Percentiles rank a stretch among this genome's conserved stretches.
These are phyloP conservation scores for Diaporthe citriasiana DNA, from an alignment of 2,329 filamentous ascomycete species.

Conservation along the genomic window DNA sequence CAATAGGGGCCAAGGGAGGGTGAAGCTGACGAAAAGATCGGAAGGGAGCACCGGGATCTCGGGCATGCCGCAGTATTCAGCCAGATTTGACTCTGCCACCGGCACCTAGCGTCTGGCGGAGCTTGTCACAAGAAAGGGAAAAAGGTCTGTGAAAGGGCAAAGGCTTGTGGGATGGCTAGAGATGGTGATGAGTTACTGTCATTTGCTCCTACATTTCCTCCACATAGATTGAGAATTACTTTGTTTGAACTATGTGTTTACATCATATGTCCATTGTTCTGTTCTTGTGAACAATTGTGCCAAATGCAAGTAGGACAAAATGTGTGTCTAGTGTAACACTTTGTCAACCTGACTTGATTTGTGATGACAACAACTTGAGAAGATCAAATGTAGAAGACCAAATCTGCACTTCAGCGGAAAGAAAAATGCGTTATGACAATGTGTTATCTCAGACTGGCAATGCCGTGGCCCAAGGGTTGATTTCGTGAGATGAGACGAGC, in stretches of 20 bases:
- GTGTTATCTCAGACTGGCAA: not conserved
- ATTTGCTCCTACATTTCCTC: not conserved
- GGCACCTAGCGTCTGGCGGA: not conserved
- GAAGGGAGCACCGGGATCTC: not conserved
- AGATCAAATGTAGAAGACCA: not conserved
- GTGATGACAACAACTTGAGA: too few species aligned
- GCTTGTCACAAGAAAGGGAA: fast-evolving
- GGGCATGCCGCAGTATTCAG: not conserved
- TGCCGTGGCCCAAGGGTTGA: not conserved
- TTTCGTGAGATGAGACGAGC: not conserved
- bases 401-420: not conserved
- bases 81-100: too few species aligned
- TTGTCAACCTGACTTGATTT: too few species aligned
- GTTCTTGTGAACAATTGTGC: not conserved
- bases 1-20: too few species aligned
- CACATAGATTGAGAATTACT: not conserved
- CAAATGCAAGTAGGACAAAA: fast-evolving
- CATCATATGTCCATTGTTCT: not conserved
- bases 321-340: too few species aligned
- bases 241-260: too few species aligned
- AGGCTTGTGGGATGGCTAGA: not conserved
- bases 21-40: fast-evolving
- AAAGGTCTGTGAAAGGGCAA: not conserved
- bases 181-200: not conserved
- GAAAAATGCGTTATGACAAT: not conserved